Conservation (phyloP, 164 flowering plant genomes). For the Euptelea pleiosperma region DNA sequence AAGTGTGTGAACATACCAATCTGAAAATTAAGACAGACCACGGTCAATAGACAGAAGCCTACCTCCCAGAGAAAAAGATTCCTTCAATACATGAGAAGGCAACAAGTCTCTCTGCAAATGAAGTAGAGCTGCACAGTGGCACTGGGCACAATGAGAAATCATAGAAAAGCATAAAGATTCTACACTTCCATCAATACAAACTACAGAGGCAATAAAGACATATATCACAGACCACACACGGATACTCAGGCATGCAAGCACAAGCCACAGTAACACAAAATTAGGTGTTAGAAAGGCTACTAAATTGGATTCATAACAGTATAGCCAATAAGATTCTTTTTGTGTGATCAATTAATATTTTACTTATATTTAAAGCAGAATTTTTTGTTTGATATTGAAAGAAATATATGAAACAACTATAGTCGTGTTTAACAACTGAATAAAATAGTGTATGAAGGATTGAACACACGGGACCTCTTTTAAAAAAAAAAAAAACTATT, state of each 20-base stretch:
- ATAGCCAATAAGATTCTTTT: too few species aligned
- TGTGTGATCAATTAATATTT: too few species aligned
- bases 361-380: too few species aligned
- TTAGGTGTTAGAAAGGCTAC: not conserved
- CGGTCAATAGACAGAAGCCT: not conserved
- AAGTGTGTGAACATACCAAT: not conserved
- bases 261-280: not conserved
- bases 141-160: conserved; percentile 1
- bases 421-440: too few species aligned
- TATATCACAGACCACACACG: not conserved
- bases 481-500: too few species aligned
- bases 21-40: not conserved
- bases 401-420: too few species aligned
- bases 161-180: conserved; percentile 1
- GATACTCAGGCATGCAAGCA: too few species aligned
- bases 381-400: too few species aligned
- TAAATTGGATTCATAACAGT: not conserved
- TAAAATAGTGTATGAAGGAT: too few species aligned
- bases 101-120: conserved; percentile 73
- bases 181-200: not conserved
- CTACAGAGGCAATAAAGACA: not conserved
- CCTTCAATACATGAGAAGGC: conserved; percentile 94
- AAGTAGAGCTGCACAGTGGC: conserved; percentile 48
- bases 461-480: too few species aligned
- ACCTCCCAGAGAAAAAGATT: conserved; percentile 91